phyloP scores from a whole-genome alignment of 805 yeast species.

The Pichia ethanolica region DNA sequence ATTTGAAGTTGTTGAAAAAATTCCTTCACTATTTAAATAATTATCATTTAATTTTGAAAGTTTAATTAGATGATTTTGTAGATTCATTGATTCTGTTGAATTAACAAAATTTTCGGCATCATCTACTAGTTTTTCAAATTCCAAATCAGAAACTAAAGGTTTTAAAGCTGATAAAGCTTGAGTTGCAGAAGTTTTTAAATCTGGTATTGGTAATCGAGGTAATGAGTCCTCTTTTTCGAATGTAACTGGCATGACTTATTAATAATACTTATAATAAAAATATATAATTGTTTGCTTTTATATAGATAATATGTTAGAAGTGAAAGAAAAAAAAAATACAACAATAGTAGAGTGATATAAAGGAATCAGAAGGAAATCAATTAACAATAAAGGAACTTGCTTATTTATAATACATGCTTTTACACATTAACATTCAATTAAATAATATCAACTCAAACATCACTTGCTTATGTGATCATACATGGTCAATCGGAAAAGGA shows the following conservation, averaged over 20 bases:
- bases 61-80: constrained; percentile 48
- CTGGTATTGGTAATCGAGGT: constrained; percentile 61
- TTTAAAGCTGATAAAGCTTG: constrained; percentile 50
- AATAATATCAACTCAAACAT: too few species aligned
- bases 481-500: too few species aligned
- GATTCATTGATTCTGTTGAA: constrained; percentile 33
- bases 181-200: constrained; percentile 38
- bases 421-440: too few species aligned
- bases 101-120: constrained; percentile 40
- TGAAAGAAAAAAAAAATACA: too few species aligned
- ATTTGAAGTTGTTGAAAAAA: constrained; percentile 46
- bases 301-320: too few species aligned
- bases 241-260: constrained; percentile 19
- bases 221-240: constrained; percentile 36
- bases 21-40: constrained; percentile 46
- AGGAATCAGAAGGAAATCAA: too few species aligned
- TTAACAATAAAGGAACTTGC: too few species aligned
- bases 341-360: too few species aligned
- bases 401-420: too few species aligned
- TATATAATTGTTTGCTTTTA: neutral
- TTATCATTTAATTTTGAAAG: constrained; percentile 37
- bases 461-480: too few species aligned
- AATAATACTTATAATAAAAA: too few species aligned
- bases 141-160: constrained; percentile 51
- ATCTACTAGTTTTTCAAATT: constrained; percentile 36